These are phyloP conservation scores for Incumbomyces lentus DNA, from an alignment of 2,329 filamentous ascomycete species.

Conservation along the genomic window DNA sequence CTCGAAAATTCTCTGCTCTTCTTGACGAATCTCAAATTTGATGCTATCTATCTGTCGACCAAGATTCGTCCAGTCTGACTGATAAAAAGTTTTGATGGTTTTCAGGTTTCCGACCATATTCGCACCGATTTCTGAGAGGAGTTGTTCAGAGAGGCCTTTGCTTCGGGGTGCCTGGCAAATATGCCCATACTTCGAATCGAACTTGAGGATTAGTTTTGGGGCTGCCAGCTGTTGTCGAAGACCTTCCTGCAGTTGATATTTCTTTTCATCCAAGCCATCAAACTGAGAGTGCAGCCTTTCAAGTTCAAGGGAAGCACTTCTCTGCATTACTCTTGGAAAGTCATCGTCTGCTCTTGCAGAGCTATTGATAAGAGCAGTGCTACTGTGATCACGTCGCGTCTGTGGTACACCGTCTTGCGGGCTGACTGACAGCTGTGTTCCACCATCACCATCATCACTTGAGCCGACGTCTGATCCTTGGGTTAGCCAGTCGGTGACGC, in stretches of 20 bases:
- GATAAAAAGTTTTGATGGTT: constrained; percentile 73
- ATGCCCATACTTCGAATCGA: constrained; percentile 78
- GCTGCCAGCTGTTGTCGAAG: constrained; percentile 54
- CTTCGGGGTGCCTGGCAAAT: constrained; percentile 68
- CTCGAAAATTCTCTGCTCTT: constrained; percentile 73
- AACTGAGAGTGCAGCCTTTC: constrained; percentile 59
- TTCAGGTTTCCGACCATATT: constrained; percentile 67
- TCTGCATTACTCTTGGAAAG: constrained; percentile 55
- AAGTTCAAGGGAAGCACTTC: constrained; percentile 56
- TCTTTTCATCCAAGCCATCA: constrained; percentile 49
- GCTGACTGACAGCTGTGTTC: constrained; percentile 58
- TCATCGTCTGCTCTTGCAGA: constrained; percentile 29
- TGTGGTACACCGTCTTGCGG: constrained; percentile 36
- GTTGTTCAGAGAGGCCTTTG: constrained; percentile 49
- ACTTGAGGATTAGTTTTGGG: constrained; percentile 64
- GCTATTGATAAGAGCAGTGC: not conserved
- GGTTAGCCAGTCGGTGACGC: constrained; percentile 68
- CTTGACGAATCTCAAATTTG: constrained; percentile 65
- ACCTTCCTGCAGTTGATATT: constrained; percentile 46
- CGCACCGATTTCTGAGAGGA: constrained; percentile 33
- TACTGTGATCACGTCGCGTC: not conserved
- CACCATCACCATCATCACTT: constrained; percentile 62
- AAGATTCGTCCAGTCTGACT: constrained; percentile 72
- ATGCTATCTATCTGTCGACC: constrained; percentile 69
- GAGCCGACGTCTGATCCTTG: constrained; percentile 62